phyloP scores from a whole-genome alignment of 2,329 filamentous ascomycete species.

The Penicillium sp. region DNA sequence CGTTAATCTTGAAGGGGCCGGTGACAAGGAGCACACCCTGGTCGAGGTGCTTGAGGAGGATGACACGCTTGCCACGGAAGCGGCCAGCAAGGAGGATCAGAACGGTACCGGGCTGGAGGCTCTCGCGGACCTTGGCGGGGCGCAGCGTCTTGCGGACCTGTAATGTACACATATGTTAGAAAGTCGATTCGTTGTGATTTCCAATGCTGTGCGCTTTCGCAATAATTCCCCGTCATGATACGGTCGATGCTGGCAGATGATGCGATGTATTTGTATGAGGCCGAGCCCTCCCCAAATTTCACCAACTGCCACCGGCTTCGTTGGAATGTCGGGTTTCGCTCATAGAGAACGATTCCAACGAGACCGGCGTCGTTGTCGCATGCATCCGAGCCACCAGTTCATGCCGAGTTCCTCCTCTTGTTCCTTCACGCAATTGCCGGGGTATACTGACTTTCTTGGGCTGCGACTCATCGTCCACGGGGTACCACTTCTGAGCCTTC shows the following conservation, averaged over 20 bases:
- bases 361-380: slow-evolving; percentile 31
- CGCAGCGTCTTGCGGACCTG: slow-evolving; percentile 94
- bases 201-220: background rate
- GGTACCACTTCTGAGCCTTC: slow-evolving; percentile 99
- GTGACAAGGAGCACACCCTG: slow-evolving; percentile 99
- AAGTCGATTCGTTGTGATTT: slow-evolving; percentile 4
- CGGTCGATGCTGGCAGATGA: slow-evolving; percentile 9
- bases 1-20: slow-evolving; percentile 99
- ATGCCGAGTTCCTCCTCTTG: slow-evolving; percentile 23
- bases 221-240: background rate
- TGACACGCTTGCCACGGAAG: slow-evolving; percentile 99
- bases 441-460: slow-evolving; percentile 84
- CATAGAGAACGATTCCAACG: slow-evolving; percentile 14
- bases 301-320: slow-evolving; percentile 23
- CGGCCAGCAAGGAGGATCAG: slow-evolving; percentile 99
- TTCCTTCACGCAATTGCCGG: slow-evolving; percentile 18
- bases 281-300: slow-evolving; percentile 3
- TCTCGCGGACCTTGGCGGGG: slow-evolving; percentile 79
- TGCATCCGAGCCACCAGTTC: slow-evolving; percentile 29
- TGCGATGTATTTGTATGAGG: slow-evolving; percentile 9
- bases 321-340: slow-evolving; percentile 15
- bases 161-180: slow-evolving; percentile 32
- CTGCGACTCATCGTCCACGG: slow-evolving; percentile 83
- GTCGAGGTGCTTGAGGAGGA: slow-evolving; percentile 95
- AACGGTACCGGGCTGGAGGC: slow-evolving; percentile 90